Base-by-base conservation (phyloP, 129 eudicot species). In the Helianthus tuberosus region DNA sequence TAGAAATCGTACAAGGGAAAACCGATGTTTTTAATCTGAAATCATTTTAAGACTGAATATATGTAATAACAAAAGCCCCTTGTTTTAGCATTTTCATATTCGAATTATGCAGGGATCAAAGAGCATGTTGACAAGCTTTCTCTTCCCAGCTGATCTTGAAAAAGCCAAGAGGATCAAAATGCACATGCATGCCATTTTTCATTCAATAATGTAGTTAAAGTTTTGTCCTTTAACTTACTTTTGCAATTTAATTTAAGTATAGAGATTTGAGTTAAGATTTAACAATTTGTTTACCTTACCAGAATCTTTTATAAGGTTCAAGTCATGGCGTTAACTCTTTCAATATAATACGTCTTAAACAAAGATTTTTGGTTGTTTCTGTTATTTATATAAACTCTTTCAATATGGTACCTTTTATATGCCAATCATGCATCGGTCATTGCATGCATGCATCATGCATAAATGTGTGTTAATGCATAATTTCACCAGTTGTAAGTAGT, bases 121-220 rank as follows among this genome's bases (percentile, higher is more conserved):
- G 4, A 35, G 64, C 65, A 38, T 29, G 27, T 68, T 44, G 11
- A 23, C 57, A 44, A 6, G 12, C n/a, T 29, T 27, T 13, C 43
- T 39, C 48, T 25, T 5, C 12, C 41, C 43, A 57, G 32, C 38
- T 23, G 17, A 50, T 50, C 14, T 72, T 58, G 69, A 35, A 73
- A 44, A 27, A 11, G 15, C 44, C 58, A 35, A 58, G 38, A 73
- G 32, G 77, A 73, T 62, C 70, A 73, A 72, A 72, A 58, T 25
- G 70, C 71, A 74, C 78, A 74, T 74, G 78, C 52, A 62, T 74
- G 9, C 78, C 78, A 74, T 71, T 74, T 62, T 11, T 55, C 20
- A 51, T 62, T 61, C 61, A 73, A 61, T 15, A 64, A 39, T 38
- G 27, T 64, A 23, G 12, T 25, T 58, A 58, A 58, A 9, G 38